phyloP scores from a whole-genome alignment of 106 monocot genomes.

The Dendrobium officinale region DNA sequence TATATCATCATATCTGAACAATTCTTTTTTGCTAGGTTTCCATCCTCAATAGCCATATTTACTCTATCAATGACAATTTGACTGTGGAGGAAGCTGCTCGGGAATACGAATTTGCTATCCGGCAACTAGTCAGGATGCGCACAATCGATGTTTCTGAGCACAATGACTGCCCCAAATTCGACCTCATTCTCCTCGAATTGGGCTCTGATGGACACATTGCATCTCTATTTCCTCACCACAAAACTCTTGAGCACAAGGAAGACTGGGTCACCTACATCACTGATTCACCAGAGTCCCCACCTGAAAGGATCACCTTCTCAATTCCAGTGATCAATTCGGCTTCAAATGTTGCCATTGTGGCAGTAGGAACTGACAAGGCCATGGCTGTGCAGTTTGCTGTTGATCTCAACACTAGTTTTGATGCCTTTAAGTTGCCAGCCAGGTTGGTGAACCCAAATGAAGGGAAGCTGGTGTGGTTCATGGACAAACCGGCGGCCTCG shows the following conservation, averaged over 20 bases:
- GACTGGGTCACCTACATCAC: slow-evolving; percentile 15
- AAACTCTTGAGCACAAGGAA: not conserved
- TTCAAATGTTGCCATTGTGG: slow-evolving; percentile 52
- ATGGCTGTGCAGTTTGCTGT: too few relatives aligned
- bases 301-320: slow-evolving; percentile 88
- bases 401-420: too few relatives aligned
- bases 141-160: slow-evolving; percentile 49
- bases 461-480: slow-evolving; percentile 75
- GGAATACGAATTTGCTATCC: slow-evolving; percentile 66
- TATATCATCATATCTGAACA: too few relatives aligned
- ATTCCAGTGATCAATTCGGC: slow-evolving; percentile 82
- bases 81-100: slow-evolving; percentile 65
- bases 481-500: slow-evolving; percentile 18
- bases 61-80: slow-evolving; percentile 71
- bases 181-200: slow-evolving; percentile 75
- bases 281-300: slow-evolving; percentile 64
- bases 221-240: slow-evolving; percentile 63
- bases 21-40: slow-evolving; percentile 12
- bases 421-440: slow-evolving; percentile 4
- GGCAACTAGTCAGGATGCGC: slow-evolving; percentile 70
- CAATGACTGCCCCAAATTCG: slow-evolving; percentile 87
- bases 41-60: slow-evolving; percentile 60
- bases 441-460: slow-evolving; percentile 44
- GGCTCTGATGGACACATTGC: slow-evolving; percentile 70
- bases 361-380: too few relatives aligned